Conservation (phyloP, 148 eudicot genomes). For the Heliosperma pusillum region DNA sequence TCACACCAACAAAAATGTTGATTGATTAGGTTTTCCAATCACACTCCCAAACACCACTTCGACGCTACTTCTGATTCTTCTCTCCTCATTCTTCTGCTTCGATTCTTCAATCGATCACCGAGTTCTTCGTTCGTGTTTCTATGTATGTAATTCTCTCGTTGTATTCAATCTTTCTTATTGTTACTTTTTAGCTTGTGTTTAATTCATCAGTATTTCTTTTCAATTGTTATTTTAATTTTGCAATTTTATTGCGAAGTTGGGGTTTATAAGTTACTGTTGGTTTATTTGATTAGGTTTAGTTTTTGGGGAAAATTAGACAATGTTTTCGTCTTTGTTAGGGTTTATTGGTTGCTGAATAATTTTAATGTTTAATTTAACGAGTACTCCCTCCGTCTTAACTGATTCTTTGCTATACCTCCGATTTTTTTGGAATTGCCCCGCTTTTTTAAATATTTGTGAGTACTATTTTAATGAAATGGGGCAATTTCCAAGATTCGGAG, state of each 20-base stretch:
- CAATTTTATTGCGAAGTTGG: background rate
- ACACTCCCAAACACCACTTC: background rate
- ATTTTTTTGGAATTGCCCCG: too few species aligned
- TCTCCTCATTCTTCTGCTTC: background rate
- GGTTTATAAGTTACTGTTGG: background rate
- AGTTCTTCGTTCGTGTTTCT: background rate
- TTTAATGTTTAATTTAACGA: background rate
- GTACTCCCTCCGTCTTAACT: background rate
- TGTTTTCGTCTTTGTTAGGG: background rate
- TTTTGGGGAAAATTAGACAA: background rate
- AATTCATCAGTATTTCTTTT: background rate
- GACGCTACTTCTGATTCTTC: background rate
- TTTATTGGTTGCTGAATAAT: background rate
- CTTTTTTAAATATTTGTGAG: too few species aligned
- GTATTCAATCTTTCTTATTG: background rate
- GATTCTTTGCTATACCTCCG: too few species aligned
- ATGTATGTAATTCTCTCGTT: background rate
- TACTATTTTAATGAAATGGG: too few species aligned
- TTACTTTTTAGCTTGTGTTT: background rate
- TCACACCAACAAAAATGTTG: background rate
- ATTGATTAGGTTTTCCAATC: conserved; percentile 7
- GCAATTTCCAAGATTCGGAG: too few species aligned
- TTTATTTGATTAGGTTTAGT: background rate
- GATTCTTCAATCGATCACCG: background rate
- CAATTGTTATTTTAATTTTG: background rate